A percentile compares a stretch with the other conserved stretches of the same genome.
phyloP scores from a whole-genome alignment of 2,329 filamentous ascomycete species.

The Botryotinia globosa region DNA sequence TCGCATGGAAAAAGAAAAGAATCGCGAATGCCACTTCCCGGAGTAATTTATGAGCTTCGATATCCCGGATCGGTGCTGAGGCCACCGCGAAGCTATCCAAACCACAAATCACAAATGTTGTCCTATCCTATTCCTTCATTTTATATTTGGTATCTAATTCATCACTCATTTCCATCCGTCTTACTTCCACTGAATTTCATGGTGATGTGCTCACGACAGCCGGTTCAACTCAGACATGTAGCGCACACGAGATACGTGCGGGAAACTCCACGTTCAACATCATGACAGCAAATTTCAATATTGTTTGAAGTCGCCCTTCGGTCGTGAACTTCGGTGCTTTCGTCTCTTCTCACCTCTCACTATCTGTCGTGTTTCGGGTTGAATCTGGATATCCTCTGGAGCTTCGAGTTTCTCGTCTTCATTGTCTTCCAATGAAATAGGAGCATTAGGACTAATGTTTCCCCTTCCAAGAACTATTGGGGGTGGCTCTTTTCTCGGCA shows the following conservation, averaged over 20 bases:
- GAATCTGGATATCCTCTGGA: slow-evolving; percentile 15
- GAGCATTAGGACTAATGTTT: not conserved
- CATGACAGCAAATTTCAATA: not conserved
- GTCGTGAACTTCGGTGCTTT: slow-evolving; percentile 15
- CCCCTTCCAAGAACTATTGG: slow-evolving; percentile 17
- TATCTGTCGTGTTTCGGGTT: slow-evolving; percentile 15
- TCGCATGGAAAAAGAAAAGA: not conserved
- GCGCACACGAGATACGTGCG: not conserved
- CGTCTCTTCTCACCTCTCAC: slow-evolving; percentile 11
- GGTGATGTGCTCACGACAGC: not conserved
- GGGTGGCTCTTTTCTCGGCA: slow-evolving; percentile 14
- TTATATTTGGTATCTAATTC: not conserved
- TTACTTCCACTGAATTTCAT: not conserved
- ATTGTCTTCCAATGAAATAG: slow-evolving; percentile 2
- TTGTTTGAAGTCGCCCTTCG: slow-evolving; percentile 2
- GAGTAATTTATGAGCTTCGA: not conserved
- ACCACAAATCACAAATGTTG: not conserved
- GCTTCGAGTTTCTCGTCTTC: slow-evolving; percentile 14
- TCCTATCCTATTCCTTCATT: not conserved
- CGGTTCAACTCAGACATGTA: not conserved
- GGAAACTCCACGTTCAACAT: not conserved
- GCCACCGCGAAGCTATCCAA: not conserved
- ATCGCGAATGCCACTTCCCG: not conserved
- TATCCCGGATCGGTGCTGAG: not conserved
- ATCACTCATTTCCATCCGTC: not conserved